phyloP scores from a whole-genome alignment of 768 basidiomycete species.

The Rhizopogon vinicolor region DNA sequence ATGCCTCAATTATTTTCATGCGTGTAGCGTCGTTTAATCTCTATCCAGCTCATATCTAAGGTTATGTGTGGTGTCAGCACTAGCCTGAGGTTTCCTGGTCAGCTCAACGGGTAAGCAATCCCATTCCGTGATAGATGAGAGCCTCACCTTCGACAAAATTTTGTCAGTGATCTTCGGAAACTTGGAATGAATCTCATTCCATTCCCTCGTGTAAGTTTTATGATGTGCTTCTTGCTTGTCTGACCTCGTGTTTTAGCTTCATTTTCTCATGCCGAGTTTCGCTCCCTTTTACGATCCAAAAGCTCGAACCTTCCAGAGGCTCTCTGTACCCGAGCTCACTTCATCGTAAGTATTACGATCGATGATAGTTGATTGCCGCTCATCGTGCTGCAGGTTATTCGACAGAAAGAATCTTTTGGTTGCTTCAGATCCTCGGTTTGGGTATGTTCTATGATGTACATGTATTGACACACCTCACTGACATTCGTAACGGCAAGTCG shows the following conservation, averaged over 20 bases:
- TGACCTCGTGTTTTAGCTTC: conserved; percentile 50
- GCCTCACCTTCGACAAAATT: neutral
- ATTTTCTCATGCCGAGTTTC: conserved; percentile 95
- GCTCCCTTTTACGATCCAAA: conserved; percentile 80
- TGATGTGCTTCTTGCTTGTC: neutral
- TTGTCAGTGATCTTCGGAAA: conserved; percentile 73
- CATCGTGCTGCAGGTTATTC: conserved; percentile 51
- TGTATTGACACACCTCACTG: neutral
- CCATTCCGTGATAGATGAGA: neutral
- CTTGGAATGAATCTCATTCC: conserved; percentile 93
- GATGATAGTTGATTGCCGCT: neutral
- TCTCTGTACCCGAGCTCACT: conserved; percentile 66
- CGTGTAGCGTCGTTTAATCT: neutral
- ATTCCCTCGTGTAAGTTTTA: conserved; percentile 77
- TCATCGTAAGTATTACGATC: conserved; percentile 47
- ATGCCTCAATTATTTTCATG: conserved; percentile 13
- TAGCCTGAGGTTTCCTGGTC: conserved; percentile 89
- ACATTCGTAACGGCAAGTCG: conserved; percentile 40
- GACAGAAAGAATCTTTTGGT: conserved; percentile 78
- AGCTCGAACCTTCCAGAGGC: conserved; percentile 53
- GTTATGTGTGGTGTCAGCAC: conserved; percentile 97
- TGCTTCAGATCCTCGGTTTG: conserved; percentile 75
- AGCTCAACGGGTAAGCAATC: conserved; percentile 70
- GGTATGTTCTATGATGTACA: conserved; percentile 33
- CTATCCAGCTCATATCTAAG: conserved; percentile 62